phyloP scores from a whole-genome alignment of 2,329 filamentous ascomycete species.

The Beauveria caledonica region DNA sequence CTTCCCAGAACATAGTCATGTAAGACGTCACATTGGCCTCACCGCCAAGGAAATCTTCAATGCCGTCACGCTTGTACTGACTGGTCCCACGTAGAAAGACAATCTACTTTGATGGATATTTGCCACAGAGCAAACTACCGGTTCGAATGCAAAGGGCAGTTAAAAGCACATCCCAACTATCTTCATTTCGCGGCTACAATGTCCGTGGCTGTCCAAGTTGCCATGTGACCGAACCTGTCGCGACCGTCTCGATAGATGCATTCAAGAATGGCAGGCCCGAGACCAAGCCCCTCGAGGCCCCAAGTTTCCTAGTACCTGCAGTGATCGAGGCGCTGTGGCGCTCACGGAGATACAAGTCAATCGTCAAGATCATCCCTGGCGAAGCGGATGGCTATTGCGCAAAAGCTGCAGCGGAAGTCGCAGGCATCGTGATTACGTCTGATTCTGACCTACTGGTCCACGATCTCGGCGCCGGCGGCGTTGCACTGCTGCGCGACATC shows the following conservation, averaged over 20 bases:
- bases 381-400: slow-evolving; percentile 84
- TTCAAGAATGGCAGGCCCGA: slow-evolving; percentile 18
- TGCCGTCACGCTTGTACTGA: slow-evolving; percentile 14
- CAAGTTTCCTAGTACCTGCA: slow-evolving; percentile 70
- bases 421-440: slow-evolving; percentile 61
- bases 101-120: slow-evolving; percentile 79
- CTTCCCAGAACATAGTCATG: slow-evolving; percentile 50
- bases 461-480: slow-evolving; percentile 55
- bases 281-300: slow-evolving; percentile 33
- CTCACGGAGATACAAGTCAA: slow-evolving; percentile 31
- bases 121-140: slow-evolving; percentile 58
- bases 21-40: slow-evolving; percentile 29
- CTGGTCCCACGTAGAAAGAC: slow-evolving; percentile 38
- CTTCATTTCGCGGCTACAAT: slow-evolving; percentile 32
- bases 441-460: slow-evolving; percentile 82
- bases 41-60: background rate
- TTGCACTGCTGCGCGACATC: slow-evolving; percentile 63
- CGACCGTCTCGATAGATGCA: slow-evolving; percentile 14
- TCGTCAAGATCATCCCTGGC: slow-evolving; percentile 59
- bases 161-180: slow-evolving; percentile 47
- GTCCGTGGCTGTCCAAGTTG: slow-evolving; percentile 19
- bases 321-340: slow-evolving; percentile 61
- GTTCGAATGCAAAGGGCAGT: slow-evolving; percentile 55
- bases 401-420: slow-evolving; percentile 43
- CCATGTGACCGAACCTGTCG: slow-evolving; percentile 14